A percentile compares a stretch with the other conserved stretches of the same genome.
phyloP scores from a whole-genome alignment of 1,284 basidiomycete species.

The Puccinia horiana region DNA sequence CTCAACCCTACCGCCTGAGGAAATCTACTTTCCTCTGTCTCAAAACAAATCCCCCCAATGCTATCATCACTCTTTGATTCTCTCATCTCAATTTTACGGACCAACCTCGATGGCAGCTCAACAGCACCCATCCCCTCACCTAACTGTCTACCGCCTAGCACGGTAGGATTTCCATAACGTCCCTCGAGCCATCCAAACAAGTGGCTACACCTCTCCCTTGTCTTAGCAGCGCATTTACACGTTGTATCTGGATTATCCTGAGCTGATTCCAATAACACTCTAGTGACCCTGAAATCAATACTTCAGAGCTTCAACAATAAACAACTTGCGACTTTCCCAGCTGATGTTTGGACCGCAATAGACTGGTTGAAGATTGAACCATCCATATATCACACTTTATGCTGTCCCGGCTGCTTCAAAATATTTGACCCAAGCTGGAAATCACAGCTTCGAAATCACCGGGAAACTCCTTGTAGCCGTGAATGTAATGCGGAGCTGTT shows the following conservation, averaged over 20 bases:
- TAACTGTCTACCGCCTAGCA: too few relatives aligned
- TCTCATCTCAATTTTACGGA: too few relatives aligned
- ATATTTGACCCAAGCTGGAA: not conserved
- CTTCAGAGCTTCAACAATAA: not conserved
- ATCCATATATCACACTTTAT: not conserved
- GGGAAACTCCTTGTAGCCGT: constrained; percentile 12
- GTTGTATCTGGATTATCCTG: constrained; percentile 5
- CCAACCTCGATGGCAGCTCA: too few relatives aligned
- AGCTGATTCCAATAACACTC: not conserved
- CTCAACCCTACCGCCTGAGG: too few relatives aligned
- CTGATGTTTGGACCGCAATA: constrained; percentile 25
- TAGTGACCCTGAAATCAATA: constrained; percentile 13
- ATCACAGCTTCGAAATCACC: not conserved
- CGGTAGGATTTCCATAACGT: too few relatives aligned
- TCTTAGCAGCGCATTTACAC: constrained; percentile 3
- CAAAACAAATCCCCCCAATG: not conserved
- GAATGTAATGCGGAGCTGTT: constrained; percentile 17
- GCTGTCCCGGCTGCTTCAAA: constrained; percentile 36
- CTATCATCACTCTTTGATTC: too few relatives aligned
- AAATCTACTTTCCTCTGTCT: not conserved
- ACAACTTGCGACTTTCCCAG: not conserved
- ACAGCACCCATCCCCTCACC: too few relatives aligned
- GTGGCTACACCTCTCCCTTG: not conserved
- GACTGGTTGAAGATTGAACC: constrained; percentile 31
- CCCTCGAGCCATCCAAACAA: not conserved